Evolutionary conservation across 2,329 filamentous ascomycete genomes (phyloP), one percentile per base, ranked within the genome.

Genomic region (Fusarium brachygibbosum): DNA sequence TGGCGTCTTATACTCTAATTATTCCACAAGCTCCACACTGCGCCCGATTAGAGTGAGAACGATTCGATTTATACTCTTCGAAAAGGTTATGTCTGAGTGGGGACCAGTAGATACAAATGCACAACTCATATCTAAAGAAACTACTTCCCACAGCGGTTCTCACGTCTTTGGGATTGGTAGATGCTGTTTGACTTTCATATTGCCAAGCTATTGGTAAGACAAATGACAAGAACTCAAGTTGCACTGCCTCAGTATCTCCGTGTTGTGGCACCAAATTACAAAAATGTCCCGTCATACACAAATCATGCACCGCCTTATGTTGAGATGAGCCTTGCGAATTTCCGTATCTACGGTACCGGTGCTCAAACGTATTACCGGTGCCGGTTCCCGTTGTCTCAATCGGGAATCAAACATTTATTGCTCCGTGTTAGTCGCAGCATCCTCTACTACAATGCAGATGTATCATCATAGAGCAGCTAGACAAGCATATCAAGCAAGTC

Each of bases 1-100:
- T 61, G 48, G 63, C 63, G 34, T 12, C 21, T 25, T 19, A n/a
- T 45, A 45, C 42, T 45, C 13, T 45, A 45, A 44, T 44, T 44
- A 17, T 14, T 12, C 40, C 23, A 14, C 17, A 21, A 16, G 21
- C 25, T 8, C 17, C 31, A 13, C 5, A 57, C 45, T 49, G 14
- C 28, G n/a, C 49, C 49, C 23, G 37, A 17, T 16, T 13, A 44
- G 10, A n/a, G 12, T 57, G 29, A 29, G 29, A 29, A 29, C 29
- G 11, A 29, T 29, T 29, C 29, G 11, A 29, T 29, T 29, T 29
- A 12, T 12, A 29, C 29, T 29, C 29, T 29, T 25, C 23, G 23
- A 25, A 25, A 25, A 25, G 6, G 23, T 4, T 25, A 25, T 25
- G 23, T 25, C 6, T 25, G 23, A 25, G 5, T 25, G 23, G 4